Evolutionary conservation across 495 filamentous ascomycete species (phyloP).

Genomic region (Xylaria sp.): DNA sequence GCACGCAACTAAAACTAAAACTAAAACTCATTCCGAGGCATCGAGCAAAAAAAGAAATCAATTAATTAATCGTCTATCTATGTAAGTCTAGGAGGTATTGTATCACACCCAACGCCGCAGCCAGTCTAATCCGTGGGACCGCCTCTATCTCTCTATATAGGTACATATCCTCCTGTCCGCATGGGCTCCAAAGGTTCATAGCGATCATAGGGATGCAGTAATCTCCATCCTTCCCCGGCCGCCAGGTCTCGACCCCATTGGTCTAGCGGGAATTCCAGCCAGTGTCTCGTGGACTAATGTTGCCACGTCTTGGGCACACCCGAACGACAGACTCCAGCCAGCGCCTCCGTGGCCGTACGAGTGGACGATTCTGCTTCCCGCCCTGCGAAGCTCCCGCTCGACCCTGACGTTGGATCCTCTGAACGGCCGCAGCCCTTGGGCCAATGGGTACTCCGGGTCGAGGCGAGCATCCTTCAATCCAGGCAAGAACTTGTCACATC

Average conservation of each 20-base stretch:
- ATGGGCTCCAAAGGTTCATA: no score
- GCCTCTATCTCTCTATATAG: not conserved
- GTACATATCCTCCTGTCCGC: not conserved
- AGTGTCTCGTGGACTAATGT: constrained; percentile 47
- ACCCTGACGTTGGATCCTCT: constrained; percentile 51
- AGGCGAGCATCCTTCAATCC: constrained; percentile 51
- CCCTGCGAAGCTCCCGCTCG: constrained; percentile 50
- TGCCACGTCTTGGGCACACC: constrained; percentile 50
- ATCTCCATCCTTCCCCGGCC: constrained; percentile 34
- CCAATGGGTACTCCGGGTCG: constrained; percentile 53
- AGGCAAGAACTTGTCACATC: constrained; percentile 55
- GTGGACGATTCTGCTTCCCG: constrained; percentile 50
- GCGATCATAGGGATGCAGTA: constrained; percentile 23
- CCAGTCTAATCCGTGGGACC: not conserved
- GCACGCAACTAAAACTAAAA: not conserved
- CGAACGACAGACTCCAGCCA: constrained; percentile 57
- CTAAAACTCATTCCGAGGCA: no score
- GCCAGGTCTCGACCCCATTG: constrained; percentile 36
- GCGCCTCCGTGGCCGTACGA: constrained; percentile 58
- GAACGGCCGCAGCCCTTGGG: constrained; percentile 55
- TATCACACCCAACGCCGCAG: constrained; percentile 15
- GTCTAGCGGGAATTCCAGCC: constrained; percentile 35
- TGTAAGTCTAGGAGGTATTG: not conserved
- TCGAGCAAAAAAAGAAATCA: not conserved
- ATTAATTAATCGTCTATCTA: not conserved